Evolutionary conservation across 2,329 filamentous ascomycete species (phyloP).

Genomic region (Exophiala lecanii-corni): DNA sequence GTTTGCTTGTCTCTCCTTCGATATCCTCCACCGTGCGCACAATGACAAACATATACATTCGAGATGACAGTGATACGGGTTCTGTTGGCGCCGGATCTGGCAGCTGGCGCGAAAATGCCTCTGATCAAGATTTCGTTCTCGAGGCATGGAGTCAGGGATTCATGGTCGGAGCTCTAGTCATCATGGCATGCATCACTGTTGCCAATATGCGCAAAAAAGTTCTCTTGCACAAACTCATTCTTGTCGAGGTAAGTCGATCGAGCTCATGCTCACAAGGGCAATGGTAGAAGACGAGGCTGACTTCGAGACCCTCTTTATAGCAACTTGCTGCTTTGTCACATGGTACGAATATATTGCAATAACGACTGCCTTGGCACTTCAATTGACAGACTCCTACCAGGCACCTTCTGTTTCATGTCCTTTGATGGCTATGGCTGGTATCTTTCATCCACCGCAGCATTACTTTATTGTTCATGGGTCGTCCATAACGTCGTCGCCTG

Average conservation of each 20-base stretch:
- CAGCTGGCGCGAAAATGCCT: constrained; percentile 23
- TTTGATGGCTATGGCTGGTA: constrained; percentile 60
- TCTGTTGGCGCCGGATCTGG: constrained; percentile 11
- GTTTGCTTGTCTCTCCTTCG: too few species aligned
- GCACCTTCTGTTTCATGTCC: constrained; percentile 46
- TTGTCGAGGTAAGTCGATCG: constrained; percentile 35
- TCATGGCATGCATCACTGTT: constrained; percentile 42
- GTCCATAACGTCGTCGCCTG: constrained; percentile 64
- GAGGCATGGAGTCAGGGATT: constrained; percentile 40
- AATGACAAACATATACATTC: not conserved
- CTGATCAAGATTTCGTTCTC: constrained; percentile 28
- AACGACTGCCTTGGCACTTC: too few species aligned
- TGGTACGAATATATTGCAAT: constrained; percentile 12
- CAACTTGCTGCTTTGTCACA: constrained; percentile 22
- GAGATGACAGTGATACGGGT: constrained; percentile 7
- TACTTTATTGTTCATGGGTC: constrained; percentile 59
- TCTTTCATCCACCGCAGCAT: constrained; percentile 55
- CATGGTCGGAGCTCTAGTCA: constrained; percentile 40
- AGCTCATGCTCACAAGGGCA: not conserved
- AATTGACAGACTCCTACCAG: too few species aligned
- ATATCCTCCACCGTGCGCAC: too few species aligned
- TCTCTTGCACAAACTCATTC: constrained; percentile 41
- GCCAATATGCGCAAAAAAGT: constrained; percentile 40
- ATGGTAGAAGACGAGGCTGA: constrained; percentile 13
- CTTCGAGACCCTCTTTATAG: constrained; percentile 3